Base-by-base conservation (phyloP, 805 yeast genomes). In the Ogataea trehalophila region DNA sequence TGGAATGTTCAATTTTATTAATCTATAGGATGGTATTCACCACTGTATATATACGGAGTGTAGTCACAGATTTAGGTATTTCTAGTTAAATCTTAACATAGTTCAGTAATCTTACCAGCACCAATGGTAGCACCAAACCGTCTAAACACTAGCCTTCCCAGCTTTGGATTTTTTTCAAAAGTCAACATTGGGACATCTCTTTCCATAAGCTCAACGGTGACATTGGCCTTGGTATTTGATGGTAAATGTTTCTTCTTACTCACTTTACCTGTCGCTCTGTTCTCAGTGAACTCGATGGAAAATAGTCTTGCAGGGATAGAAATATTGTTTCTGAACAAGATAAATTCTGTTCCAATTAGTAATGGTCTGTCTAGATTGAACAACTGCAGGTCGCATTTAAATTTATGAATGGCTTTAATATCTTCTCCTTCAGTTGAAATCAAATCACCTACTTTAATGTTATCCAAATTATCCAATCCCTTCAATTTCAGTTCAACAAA, bases 261-360 rank as follows among this genome's bases (percentile, higher is more conserved):
- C 44, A 76, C 75, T 54, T 70, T 73, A 47, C 68, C 69, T 51
- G 64, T 67, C 42, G 55, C 58, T 6, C 55, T 49, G 11, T 39
- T 34, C 18, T 65, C 55, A 47, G 63, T 39, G 51, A 69, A 55
- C 48, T 65, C 52, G 55, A 81, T 73, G 50, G 75, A 75, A 39
- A 72, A 59, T 18, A 90, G 68, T 52, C 82, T 76, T 5, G 89
- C 89, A 1, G 94, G 87, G 38, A 80, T 78, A 39, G 83, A 80
- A 23, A 80, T 74, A 48, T 87, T 82, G 52, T 91, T 90, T 50
- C 91, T 75, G 66, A 90, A 89, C 44, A 88, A 63, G 37, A 88
- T 77, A 53, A 89, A 75, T 37, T 91, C 84, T 0, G 95, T 75
- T 7, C 97, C 97, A 14, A 84, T 81, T 37, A 90, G 68, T 41